Percentiles rank a stretch among this genome's conserved stretches.
Conservation (phyloP, 1,284 basidiomycete genomes). For the Boletus smithii region DNA sequence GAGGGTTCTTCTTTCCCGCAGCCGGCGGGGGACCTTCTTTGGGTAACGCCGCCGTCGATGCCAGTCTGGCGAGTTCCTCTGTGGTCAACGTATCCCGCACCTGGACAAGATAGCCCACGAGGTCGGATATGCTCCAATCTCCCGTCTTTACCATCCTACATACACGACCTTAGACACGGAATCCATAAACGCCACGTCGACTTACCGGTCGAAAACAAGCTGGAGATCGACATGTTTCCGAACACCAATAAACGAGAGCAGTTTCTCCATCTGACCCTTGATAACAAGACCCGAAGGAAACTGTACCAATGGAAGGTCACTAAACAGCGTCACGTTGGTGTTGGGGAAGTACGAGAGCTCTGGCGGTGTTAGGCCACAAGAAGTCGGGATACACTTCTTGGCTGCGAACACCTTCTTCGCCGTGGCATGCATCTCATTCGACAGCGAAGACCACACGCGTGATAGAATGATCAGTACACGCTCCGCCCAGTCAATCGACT, state of each 20-base stretch:
- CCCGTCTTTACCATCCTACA: slow-evolving; percentile 80
- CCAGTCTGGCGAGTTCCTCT: slow-evolving; percentile 72
- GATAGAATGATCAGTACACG: slow-evolving; percentile 71
- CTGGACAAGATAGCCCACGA: slow-evolving; percentile 88
- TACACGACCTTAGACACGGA: not conserved
- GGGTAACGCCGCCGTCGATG: slow-evolving; percentile 80
- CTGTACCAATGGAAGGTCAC: slow-evolving; percentile 80
- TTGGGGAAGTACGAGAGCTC: slow-evolving; percentile 85
- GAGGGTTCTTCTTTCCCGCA: slow-evolving; percentile 36
- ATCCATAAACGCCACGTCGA: not conserved
- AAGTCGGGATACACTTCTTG: slow-evolving; percentile 76
- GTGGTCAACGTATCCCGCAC: slow-evolving; percentile 69
- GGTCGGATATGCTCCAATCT: slow-evolving; percentile 74
- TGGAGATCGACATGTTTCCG: slow-evolving; percentile 91
- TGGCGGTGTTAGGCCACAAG: slow-evolving; percentile 72
- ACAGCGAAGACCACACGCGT: slow-evolving; percentile 74
- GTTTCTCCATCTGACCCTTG: slow-evolving; percentile 75
- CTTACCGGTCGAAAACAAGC: slow-evolving; percentile 77
- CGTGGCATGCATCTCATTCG: slow-evolving; percentile 55
- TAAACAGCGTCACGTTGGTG: slow-evolving; percentile 72
- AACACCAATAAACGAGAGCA: slow-evolving; percentile 80
- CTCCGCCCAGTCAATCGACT: slow-evolving; percentile 79
- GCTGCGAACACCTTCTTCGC: slow-evolving; percentile 57
- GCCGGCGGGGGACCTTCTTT: slow-evolving; percentile 47
- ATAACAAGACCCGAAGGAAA: slow-evolving; percentile 66